Evolutionary conservation across 768 basidiomycete species (phyloP), one percentile per base, ranked within the genome.

Genomic region (Crepidotus variabilis): DNA sequence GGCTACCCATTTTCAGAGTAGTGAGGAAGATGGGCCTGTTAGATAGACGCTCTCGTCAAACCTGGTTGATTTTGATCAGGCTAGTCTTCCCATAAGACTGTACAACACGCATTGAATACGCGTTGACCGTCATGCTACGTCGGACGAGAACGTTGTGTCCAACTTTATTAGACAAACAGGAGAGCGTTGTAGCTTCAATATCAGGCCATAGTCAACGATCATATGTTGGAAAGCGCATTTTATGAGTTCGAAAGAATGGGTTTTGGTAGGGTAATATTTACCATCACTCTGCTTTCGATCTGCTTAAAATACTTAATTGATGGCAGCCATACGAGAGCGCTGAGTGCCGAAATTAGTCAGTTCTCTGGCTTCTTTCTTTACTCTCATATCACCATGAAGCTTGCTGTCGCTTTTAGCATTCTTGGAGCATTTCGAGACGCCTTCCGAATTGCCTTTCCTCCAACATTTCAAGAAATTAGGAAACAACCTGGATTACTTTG

Each of bases 71-170:
- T 79, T 77, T 90, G 21, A 78, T 90, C 58, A 78, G 82, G 0
- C 68, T 87, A 10, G 70, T 83, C 6, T 90, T 59, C 89, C 89
- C 0, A 76, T 86, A 49, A 73, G 79, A 3, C 68, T 71, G 1
- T 65, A 67, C 18, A 65, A 62, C 0, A 76, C 78, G 1, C 63
- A 62, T 0, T 87, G 88, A 65, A 62, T 0, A 76, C 78, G 1
- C 63, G 62, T 0, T 87, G 88, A 0, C 89, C 87, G 0, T 87
- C 88, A 0, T 87, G 75, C 65, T 84, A 76, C 20, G 78, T 89
- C 23, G 70, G 78, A 5, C 77, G 80, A 0, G 80, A 83, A 39
- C 78, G 84, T 51, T 87, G 87, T 52, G 71, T 71, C 4, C 76
- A 78, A 3, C 74, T 76, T 73, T 90, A 1, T 74, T 75, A 0